Evolutionary conservation across 2,329 filamentous ascomycete species (phyloP), one percentile per base, ranked within the genome.

Genomic region (Penicillium expansum): DNA sequence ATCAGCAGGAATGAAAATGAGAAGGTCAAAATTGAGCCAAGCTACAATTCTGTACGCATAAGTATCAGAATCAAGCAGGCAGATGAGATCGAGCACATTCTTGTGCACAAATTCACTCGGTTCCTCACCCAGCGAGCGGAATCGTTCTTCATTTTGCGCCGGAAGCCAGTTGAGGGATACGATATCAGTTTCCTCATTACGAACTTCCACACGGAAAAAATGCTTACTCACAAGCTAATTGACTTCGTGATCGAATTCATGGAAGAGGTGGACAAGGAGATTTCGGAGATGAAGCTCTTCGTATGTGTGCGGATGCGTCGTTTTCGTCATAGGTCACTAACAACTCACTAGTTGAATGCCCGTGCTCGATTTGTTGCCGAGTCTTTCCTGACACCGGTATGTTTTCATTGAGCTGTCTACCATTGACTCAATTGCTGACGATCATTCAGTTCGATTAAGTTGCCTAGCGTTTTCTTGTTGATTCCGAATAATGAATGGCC

Each of bases 251-350:
- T 99, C 64, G 88, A 97, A 71, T 99, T 99, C 71, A 97, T 99
- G 93, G 93, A 99, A 77, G 94, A 99, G 75, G 95, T 99, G 5
- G 95, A 99, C 77, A 99, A 99, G 82, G 94, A 99, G 77, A 99
- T 99, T 59, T 97, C 94, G 3, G 95, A 99, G 79, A 97, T 99
- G 94, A 99, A 99, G 84, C 88, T 99, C 69, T 99, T 99, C 77
- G 93, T 97, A 84, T 67, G 91, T 58, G 32, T 42, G n/a, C 9
- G 10, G 6, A 43, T 35, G 8, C 13, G 11, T 33, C 4, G 5
- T 27, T 22, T 42, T 16, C 38, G n/a, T 51, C 10, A 3, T n/a
- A 43, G 11, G 8, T 43, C 20, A 43, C 52, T 55, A 37, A 55
- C 35, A 24, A 6, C n/a, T 30, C 20, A 16, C 5, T 70, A 97